phyloP scores from a whole-genome alignment of 352 stramenopile genomes.

The Phytophthora capsici region DNA sequence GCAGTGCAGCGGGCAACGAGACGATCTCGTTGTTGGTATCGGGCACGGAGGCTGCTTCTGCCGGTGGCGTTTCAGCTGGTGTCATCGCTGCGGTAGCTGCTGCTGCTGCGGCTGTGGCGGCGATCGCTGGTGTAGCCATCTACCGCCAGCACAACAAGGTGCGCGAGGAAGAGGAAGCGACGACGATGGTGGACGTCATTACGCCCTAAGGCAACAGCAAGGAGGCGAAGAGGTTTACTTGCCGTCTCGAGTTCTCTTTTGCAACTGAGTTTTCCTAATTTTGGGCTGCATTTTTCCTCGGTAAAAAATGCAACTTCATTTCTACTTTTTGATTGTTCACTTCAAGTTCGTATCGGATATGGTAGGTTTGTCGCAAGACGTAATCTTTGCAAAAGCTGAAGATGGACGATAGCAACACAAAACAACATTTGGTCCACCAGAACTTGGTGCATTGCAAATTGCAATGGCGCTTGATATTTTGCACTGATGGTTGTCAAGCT shows the following conservation, averaged over 20 bases:
- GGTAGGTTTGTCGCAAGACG: conserved; percentile 9
- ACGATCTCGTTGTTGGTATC: conserved; percentile 24
- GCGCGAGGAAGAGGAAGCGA: conserved; percentile 8
- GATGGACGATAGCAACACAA: conserved; percentile 2
- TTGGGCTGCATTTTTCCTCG: conserved; percentile 5
- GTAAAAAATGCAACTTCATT: conserved; percentile 10
- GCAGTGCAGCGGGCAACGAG: conserved; percentile 6
- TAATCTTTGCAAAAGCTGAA: conserved; percentile 11
- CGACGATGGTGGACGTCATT: conserved; percentile 36
- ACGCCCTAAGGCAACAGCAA: conserved; percentile 31
- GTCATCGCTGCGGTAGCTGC: conserved; percentile 40
- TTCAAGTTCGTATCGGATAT: background rate
- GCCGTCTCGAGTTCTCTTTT: background rate
- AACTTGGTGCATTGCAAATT: background rate
- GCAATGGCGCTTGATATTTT: background rate
- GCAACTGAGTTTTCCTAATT: conserved; percentile 17
- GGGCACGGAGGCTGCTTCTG: conserved; percentile 21
- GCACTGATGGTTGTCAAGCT: background rate
- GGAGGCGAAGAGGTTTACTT: background rate
- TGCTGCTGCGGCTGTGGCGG: conserved; percentile 39
- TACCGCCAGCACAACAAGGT: conserved; percentile 43
- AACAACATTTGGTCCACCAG: background rate
- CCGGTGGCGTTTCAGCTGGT: conserved; percentile 28
- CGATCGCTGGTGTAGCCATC: conserved; percentile 39
- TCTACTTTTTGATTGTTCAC: conserved; percentile 1